Percentiles rank a stretch among this genome's conserved stretches.
phyloP scores from a whole-genome alignment of 306 rosid species.

The Glycine latifolia region DNA sequence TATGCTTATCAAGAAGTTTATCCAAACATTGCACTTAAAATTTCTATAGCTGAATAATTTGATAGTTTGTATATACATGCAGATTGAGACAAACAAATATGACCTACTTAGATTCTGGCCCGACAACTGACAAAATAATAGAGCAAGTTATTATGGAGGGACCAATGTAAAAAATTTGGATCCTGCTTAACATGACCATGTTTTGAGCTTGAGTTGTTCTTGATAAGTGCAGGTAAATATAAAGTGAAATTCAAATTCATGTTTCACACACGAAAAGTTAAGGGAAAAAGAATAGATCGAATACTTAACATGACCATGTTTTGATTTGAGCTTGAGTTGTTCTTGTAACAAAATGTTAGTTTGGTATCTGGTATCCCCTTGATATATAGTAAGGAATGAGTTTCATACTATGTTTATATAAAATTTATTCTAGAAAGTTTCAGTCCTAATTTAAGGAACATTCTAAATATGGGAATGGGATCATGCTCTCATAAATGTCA shows the following conservation, averaged over 20 bases:
- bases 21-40: no score
- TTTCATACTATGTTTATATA: background rate
- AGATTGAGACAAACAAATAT: background rate
- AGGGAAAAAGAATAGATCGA: no score
- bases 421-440: background rate
- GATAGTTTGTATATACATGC: background rate
- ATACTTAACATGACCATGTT: background rate
- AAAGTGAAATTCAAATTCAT: no score
- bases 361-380: background rate
- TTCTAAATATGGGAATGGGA: background rate
- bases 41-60: no score
- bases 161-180: background rate
- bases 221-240: background rate
- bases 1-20: background rate
- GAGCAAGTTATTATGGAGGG: background rate
- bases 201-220: no score
- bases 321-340: background rate
- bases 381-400: background rate
- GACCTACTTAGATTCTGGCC: background rate
- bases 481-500: background rate
- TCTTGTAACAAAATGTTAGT: background rate
- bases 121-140: background rate
- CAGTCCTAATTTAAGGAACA: background rate
- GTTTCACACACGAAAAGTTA: no score
- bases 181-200: no score